phyloP scores from a whole-genome alignment of 768 basidiomycete genomes.

The Amylocystis lapponica region DNA sequence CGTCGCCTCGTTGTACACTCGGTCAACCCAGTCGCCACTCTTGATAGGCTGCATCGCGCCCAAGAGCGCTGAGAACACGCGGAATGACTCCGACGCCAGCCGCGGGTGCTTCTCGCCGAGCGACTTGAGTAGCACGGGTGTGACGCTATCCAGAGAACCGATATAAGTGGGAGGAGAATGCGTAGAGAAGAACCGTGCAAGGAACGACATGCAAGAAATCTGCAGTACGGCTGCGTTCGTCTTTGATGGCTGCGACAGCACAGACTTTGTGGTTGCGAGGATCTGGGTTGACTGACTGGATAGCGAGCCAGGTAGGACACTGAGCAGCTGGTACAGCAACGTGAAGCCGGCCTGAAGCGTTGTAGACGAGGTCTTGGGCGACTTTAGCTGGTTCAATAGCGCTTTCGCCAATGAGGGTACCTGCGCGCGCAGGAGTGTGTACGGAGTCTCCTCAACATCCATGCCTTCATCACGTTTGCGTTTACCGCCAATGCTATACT shows the following conservation, averaged over 20 bases:
- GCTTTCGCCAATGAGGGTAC: conserved; percentile 76
- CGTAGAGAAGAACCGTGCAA: conserved; percentile 75
- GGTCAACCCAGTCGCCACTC: conserved; percentile 58
- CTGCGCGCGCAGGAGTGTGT: conserved; percentile 64
- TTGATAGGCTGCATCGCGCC: conserved; percentile 69
- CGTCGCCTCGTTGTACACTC: conserved; percentile 71
- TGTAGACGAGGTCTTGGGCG: conserved; percentile 66
- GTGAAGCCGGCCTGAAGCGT: conserved; percentile 85
- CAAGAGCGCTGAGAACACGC: conserved; percentile 78
- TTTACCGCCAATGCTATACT: conserved; percentile 50
- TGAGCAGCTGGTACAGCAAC: conserved; percentile 68
- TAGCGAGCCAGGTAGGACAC: conserved; percentile 80
- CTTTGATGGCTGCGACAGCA: conserved; percentile 61
- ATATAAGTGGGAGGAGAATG: conserved; percentile 58
- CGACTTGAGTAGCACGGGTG: conserved; percentile 68
- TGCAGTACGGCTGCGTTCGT: conserved; percentile 81
- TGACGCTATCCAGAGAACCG: conserved; percentile 57
- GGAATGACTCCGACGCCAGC: conserved; percentile 83
- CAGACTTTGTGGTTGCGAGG: conserved; percentile 53
- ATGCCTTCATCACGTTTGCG: conserved; percentile 77
- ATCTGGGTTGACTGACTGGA: conserved; percentile 63
- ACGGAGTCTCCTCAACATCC: conserved; percentile 68
- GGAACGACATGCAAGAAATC: conserved; percentile 79
- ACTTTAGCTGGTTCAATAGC: conserved; percentile 80
- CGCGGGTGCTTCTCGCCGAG: conserved; percentile 83